A percentile compares a stretch with the other conserved stretches of the same genome.
phyloP scores from a whole-genome alignment of 345 rosid genomes.

The Sisymbrium irio region DNA sequence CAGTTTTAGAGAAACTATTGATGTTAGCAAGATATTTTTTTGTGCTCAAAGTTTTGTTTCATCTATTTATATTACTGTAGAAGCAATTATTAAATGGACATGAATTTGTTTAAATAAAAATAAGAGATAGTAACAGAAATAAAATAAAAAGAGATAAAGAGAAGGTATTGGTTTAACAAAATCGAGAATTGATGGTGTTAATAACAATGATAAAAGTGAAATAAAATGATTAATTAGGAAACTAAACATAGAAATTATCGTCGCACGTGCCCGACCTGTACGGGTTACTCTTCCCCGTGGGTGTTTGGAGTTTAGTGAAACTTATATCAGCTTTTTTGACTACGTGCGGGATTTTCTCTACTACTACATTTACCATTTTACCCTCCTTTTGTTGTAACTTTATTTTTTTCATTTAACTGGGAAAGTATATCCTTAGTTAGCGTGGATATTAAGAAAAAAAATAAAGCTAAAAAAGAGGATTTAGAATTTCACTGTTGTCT shows the following conservation, averaged over 20 bases:
- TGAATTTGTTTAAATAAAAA: neutral
- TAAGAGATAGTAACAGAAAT: no score
- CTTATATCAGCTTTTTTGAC: slow-evolving; percentile 28
- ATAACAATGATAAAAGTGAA: slow-evolving; percentile 13
- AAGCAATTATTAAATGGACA: neutral
- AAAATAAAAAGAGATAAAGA: neutral
- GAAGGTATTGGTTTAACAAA: neutral
- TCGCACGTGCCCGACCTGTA: slow-evolving; percentile 37
- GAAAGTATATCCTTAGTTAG: slow-evolving; percentile 3
- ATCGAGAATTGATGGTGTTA: slow-evolving; percentile 12
- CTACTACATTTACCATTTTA: slow-evolving; percentile 8
- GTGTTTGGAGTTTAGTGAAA: slow-evolving; percentile 32
- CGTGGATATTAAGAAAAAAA: slow-evolving; percentile 21
- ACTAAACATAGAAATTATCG: slow-evolving; percentile 27
- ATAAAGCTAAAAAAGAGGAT: neutral
- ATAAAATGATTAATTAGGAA: slow-evolving; percentile 18
- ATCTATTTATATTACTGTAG: neutral
- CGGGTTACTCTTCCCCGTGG: slow-evolving; percentile 35
- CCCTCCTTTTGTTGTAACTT: neutral
- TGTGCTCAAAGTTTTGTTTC: neutral
- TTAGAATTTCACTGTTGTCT: slow-evolving; percentile 11
- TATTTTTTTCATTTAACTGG: neutral
- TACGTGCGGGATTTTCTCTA: slow-evolving; percentile 15
- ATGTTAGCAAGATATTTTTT: no score
- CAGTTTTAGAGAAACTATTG: neutral